Conservation (phyloP, 768 basidiomycete species). For the Gloeopeniophorella convolvens region DNA sequence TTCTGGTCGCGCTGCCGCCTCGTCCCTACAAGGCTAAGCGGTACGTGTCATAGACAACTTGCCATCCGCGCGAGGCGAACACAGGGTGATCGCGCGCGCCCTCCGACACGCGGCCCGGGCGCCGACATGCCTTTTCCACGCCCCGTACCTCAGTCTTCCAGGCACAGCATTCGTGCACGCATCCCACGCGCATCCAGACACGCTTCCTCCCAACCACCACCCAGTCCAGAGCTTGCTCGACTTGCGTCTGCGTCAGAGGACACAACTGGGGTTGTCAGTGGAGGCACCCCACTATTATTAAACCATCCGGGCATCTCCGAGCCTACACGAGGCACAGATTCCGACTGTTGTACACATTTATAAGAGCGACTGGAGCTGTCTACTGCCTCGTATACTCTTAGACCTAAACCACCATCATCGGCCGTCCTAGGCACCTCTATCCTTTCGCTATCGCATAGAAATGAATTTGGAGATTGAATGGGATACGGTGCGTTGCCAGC, state of each 20-base stretch:
- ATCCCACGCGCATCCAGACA: neutral
- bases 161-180: neutral
- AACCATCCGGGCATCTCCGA: slow-evolving; percentile 14
- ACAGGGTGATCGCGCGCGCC: neutral
- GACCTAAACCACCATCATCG: slow-evolving; percentile 11
- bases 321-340: neutral
- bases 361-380: slow-evolving; percentile 1
- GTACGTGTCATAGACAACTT: too few relatives aligned
- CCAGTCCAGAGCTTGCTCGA: neutral
- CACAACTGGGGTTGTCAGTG: neutral
- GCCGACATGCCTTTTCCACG: slow-evolving; percentile 3
- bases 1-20: too few relatives aligned
- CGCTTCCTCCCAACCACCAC: neutral
- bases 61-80: too few relatives aligned
- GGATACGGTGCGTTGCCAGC: slow-evolving; percentile 17
- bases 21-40: too few relatives aligned
- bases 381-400: slow-evolving; percentile 5
- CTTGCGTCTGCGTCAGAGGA: neutral
- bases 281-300: neutral
- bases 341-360: neutral
- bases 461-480: slow-evolving; percentile 18
- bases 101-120: neutral
- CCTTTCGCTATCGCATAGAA: neutral
- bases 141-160: neutral
- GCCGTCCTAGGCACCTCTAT: too few relatives aligned